Evolutionary conservation across 1,284 basidiomycete genomes (phyloP).

Genomic region (Athelia psychrophila): DNA sequence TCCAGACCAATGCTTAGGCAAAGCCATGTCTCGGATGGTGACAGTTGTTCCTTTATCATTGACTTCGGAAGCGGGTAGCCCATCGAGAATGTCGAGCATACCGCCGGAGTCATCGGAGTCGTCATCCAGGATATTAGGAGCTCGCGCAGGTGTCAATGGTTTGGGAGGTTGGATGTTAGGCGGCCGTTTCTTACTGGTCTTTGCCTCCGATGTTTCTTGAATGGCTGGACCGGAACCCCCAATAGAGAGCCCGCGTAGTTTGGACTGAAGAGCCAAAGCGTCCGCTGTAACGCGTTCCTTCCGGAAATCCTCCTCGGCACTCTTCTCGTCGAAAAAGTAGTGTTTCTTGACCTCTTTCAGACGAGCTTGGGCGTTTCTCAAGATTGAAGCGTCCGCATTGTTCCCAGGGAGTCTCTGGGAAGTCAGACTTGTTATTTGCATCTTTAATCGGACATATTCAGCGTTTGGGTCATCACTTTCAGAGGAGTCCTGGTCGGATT

Average conservation of each 20-base stretch:
- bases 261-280: conserved; percentile 47
- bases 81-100: conserved; percentile 79
- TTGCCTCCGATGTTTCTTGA: conserved; percentile 7
- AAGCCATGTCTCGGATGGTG: conserved; percentile 69
- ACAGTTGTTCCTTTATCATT: conserved; percentile 56
- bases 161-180: conserved; percentile 16
- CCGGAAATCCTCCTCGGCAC: conserved; percentile 61
- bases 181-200: conserved; percentile 18
- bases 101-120: conserved; percentile 52
- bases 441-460: conserved; percentile 60
- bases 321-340: conserved; percentile 75
- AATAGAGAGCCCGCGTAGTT: conserved; percentile 40
- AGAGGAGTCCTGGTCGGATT: conserved; percentile 25
- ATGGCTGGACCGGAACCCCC: neutral
- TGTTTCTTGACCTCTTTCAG: conserved; percentile 58
- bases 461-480: conserved; percentile 56
- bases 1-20: conserved; percentile 81
- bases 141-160: conserved; percentile 8
- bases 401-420: conserved; percentile 28
- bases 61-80: conserved; percentile 50
- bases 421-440: conserved; percentile 48
- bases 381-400: conserved; percentile 34
- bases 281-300: conserved; percentile 55
- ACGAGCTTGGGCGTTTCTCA: conserved; percentile 47
- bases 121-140: conserved; percentile 49